Evolutionary conservation across 2,329 filamentous ascomycete genomes (phyloP).

Genomic region (Apiospora kogelbergensis): DNA sequence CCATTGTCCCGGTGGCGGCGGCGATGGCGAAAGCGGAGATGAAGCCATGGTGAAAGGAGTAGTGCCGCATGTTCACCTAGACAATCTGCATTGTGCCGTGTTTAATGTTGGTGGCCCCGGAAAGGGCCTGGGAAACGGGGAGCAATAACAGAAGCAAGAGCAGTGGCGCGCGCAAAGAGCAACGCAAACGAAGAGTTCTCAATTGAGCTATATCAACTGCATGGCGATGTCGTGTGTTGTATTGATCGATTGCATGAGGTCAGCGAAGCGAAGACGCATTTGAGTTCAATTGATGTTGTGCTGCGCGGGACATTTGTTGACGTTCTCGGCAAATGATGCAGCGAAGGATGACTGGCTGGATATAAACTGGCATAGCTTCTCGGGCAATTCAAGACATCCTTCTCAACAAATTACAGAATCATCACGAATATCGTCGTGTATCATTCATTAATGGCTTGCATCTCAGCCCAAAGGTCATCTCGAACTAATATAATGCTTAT

Average conservation of each 20-base stretch:
- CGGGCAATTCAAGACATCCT: neutral
- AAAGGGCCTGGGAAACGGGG: neutral
- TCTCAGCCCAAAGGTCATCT: no score
- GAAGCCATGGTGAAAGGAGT: neutral
- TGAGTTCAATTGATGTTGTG: neutral
- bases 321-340: neutral
- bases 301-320: neutral
- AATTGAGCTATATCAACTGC: neutral
- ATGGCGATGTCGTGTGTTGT: neutral
- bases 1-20: slow-evolving; percentile 42
- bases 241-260: neutral
- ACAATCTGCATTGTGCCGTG: neutral
- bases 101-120: neutral
- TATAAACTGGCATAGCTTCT: neutral
- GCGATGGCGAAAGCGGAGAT: neutral
- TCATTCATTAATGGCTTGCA: neutral
- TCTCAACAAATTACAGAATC: neutral
- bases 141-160: neutral
- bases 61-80: neutral
- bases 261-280: neutral
- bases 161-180: neutral
- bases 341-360: neutral
- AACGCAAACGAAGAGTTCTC: neutral
- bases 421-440: neutral
- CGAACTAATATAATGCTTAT: no score